Evolutionary conservation across 495 filamentous ascomycete genomes (phyloP).

Genomic region (Lasiosphaeria ovina): DNA sequence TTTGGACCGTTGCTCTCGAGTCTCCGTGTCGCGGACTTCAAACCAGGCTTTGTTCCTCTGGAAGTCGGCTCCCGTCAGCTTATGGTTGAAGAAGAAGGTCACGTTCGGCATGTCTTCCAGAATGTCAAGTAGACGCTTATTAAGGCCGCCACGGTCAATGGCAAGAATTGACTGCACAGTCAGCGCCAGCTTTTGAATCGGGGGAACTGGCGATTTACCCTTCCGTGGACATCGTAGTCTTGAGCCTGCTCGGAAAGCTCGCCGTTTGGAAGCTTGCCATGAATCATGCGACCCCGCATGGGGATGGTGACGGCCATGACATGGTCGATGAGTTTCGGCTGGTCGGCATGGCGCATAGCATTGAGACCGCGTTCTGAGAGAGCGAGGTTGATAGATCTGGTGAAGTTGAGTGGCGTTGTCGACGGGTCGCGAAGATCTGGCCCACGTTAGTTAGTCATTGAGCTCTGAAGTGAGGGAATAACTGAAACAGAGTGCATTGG

Average conservation of each 20-base stretch:
- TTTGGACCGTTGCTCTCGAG: conserved; percentile 22
- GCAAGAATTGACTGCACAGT: conserved; percentile 46
- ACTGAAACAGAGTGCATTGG: background rate
- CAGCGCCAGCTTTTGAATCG: background rate
- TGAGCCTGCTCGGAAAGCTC: conserved; percentile 75
- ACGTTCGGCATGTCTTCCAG: conserved; percentile 82
- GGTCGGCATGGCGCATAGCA: conserved; percentile 67
- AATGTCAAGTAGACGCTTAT: conserved; percentile 81
- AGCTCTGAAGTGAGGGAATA: background rate
- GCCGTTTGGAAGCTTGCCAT: conserved; percentile 64
- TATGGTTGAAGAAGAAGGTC: conserved; percentile 86
- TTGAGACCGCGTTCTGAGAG: conserved; percentile 93
- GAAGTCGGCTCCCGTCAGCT: conserved; percentile 85
- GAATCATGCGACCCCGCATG: conserved; percentile 97
- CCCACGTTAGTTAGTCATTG: conserved; percentile 4
- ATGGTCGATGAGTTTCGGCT: conserved; percentile 64
- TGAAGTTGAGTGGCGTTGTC: conserved; percentile 90
- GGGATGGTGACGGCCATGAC: conserved; percentile 78
- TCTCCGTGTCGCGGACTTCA: conserved; percentile 50
- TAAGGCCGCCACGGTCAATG: conserved; percentile 75
- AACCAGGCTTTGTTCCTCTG: conserved; percentile 80
- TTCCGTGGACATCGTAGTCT: conserved; percentile 84
- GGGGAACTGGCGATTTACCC: conserved; percentile 50
- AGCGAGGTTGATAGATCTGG: conserved; percentile 95
- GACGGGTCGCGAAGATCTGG: conserved; percentile 81